A percentile compares a stretch with the other conserved stretches of the same genome.
phyloP scores from a whole-genome alignment of 2,329 filamentous ascomycete species.

The Cercospora sp. region DNA sequence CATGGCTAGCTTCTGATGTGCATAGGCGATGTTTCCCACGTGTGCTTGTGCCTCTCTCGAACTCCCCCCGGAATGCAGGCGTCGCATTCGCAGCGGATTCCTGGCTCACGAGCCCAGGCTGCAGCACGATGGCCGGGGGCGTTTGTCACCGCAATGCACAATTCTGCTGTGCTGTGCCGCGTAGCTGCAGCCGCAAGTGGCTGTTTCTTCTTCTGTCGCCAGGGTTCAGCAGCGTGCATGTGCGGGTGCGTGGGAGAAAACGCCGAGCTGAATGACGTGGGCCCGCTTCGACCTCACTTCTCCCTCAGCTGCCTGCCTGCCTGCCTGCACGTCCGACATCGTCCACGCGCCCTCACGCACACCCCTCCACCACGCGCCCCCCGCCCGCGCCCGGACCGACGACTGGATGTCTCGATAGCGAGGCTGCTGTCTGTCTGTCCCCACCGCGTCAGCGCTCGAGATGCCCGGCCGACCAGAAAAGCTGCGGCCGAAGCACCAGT shows the following conservation, averaged over 20 bases:
- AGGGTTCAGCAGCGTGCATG: neutral
- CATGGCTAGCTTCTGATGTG: slow-evolving; percentile 1
- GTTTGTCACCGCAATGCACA: neutral
- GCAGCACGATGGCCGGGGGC: neutral
- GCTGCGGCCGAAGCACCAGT: slow-evolving; percentile 90
- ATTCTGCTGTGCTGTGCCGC: neutral
- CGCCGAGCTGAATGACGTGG: neutral
- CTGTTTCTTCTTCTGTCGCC: neutral
- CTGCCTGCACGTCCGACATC: neutral
- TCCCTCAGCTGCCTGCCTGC: neutral
- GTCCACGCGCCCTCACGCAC: neutral
- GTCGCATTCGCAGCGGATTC: neutral
- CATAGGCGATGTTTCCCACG: slow-evolving; percentile 4
- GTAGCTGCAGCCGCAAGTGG: neutral
- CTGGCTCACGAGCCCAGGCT: neutral
- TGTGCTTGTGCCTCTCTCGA: neutral
- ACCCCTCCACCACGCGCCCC: neutral
- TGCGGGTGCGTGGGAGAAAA: neutral
- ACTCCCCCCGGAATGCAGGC: neutral
- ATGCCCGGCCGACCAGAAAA: slow-evolving; percentile 48
- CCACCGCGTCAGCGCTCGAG: slow-evolving; percentile 8
- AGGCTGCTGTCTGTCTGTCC: neutral
- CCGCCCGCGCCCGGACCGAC: neutral
- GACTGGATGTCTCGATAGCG: neutral
- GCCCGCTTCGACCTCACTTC: neutral